These are phyloP conservation scores for Lepidium africanum DNA, from an alignment of 345 rosid genomes.

Conservation along the genomic window DNA sequence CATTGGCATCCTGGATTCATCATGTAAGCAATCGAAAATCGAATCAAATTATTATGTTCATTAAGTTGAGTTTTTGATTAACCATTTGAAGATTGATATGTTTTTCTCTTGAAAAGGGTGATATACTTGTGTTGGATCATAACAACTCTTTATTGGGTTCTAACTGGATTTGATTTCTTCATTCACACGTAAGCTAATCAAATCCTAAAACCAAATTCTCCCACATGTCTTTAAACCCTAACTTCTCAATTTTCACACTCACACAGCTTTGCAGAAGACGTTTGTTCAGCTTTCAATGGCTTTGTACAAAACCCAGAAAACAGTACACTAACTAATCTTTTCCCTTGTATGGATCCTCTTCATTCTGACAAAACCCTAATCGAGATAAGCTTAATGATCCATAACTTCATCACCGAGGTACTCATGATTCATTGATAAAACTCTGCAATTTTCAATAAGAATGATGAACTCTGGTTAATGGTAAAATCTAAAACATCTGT, in stretches of 20 bases:
- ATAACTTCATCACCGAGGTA: constrained; percentile 43
- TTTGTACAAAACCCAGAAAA: constrained; percentile 41
- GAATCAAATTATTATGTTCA: background rate
- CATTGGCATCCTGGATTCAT: constrained; percentile 66
- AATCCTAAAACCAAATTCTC: background rate
- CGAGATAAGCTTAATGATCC: constrained; percentile 36
- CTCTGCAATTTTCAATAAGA: background rate
- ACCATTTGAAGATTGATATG: background rate
- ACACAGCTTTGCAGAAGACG: constrained; percentile 49
- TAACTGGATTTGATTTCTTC: constrained; percentile 64
- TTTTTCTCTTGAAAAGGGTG: constrained; percentile 28
- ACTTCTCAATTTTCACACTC: background rate
- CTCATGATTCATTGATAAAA: background rate
- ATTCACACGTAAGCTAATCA: constrained; percentile 45
- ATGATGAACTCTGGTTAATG: background rate
- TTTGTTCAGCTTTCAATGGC: constrained; percentile 46
- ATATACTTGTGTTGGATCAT: constrained; percentile 62
- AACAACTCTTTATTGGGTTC: constrained; percentile 48
- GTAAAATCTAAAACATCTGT: background rate
- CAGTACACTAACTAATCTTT: constrained; percentile 31
- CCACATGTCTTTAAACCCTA: background rate
- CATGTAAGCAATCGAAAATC: constrained; percentile 34
- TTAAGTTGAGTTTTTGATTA: background rate
- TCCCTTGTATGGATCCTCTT: constrained; percentile 48
- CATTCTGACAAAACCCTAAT: constrained; percentile 31